Evolutionary conservation across 495 filamentous ascomycete genomes (phyloP), one percentile per base, ranked within the genome.

Genomic region (Symbiotaphrina buchneri): DNA sequence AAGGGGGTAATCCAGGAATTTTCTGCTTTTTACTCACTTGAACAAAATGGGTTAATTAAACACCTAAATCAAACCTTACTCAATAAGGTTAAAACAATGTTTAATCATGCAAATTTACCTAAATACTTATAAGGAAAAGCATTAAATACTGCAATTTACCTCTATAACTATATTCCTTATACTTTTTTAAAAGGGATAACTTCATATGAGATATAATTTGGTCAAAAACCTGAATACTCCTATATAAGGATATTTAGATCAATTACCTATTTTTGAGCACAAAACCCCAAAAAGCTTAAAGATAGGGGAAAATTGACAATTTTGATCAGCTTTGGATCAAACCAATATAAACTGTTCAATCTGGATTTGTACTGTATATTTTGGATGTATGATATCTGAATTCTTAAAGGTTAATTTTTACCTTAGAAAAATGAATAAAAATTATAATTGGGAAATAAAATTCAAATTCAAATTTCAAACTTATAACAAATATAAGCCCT

Each of bases 241-340:
- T n/a, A 39, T 38, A 10, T 39, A 14, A 19, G 25, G 5, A 38
- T 39, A 8, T 35, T 38, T 10, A 26, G 36, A 17, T 38, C 21
- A 10, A 27, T 10, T 5, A 25, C 21, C 23, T 29, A 39, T 20
- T 21, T 25, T 2, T 3, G 3, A 5, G 13, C 11, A 6, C 32
- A 21, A 5, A 5, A 34, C 10, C 18, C 5, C 8, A 33, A 28
- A 17, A 33, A 33, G 21, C 31, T 33, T 18, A 22, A 33, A 14
- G n/a, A 21, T 33, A 11, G 21, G n/a, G n/a, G n/a, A n/a, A n/a
- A n/a, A n/a, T n/a, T n/a, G n/a, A n/a, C n/a, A n/a, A n/a, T n/a
- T n/a, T n/a, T n/a, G n/a, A n/a, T n/a, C n/a, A n/a, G n/a, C n/a
- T n/a, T n/a, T n/a, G n/a, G n/a, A n/a, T n/a, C n/a, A n/a, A n/a